Conservation (phyloP, 805 yeast species). For the Saccharomycopsis olivae region DNA sequence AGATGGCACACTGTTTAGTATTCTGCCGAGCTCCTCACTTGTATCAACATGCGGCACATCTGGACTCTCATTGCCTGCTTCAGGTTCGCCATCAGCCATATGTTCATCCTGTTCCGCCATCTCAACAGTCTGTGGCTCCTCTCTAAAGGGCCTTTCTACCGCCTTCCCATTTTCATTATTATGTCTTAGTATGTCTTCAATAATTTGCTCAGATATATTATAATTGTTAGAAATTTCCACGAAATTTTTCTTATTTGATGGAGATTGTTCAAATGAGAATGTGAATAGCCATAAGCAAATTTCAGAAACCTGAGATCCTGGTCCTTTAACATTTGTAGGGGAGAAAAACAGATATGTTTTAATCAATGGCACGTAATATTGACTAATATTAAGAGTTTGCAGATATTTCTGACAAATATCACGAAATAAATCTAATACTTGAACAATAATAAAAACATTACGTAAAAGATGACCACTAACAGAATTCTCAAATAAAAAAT, state of each 20-base stretch:
- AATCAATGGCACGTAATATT: slow-evolving; percentile 18
- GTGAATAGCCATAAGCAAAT: slow-evolving; percentile 1
- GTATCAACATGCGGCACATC: neutral
- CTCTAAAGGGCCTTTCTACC: neutral
- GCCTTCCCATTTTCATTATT: neutral
- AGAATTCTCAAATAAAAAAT: slow-evolving; percentile 23
- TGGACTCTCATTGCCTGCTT: neutral
- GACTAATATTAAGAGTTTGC: slow-evolving; percentile 21
- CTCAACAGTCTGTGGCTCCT: neutral
- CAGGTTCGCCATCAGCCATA: slow-evolving; percentile 5
- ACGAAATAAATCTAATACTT: slow-evolving; percentile 21
- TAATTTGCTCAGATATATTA: neutral
- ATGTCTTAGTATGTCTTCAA: neutral
- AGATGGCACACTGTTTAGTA: neutral
- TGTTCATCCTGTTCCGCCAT: neutral
- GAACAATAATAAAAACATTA: slow-evolving; percentile 21
- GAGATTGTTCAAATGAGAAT: slow-evolving; percentile 1
- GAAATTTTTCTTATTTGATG: slow-evolving; percentile 2
- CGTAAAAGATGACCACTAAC: slow-evolving; percentile 20
- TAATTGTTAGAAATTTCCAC: slow-evolving; percentile 3
- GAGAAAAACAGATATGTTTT: slow-evolving; percentile 16
- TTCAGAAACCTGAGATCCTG: slow-evolving; percentile 4
- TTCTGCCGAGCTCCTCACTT: neutral
- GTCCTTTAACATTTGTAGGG: neutral
- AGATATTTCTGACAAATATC: slow-evolving; percentile 24